phyloP scores from a whole-genome alignment of 257 asterid genomes.

The Jasminum sambac region DNA sequence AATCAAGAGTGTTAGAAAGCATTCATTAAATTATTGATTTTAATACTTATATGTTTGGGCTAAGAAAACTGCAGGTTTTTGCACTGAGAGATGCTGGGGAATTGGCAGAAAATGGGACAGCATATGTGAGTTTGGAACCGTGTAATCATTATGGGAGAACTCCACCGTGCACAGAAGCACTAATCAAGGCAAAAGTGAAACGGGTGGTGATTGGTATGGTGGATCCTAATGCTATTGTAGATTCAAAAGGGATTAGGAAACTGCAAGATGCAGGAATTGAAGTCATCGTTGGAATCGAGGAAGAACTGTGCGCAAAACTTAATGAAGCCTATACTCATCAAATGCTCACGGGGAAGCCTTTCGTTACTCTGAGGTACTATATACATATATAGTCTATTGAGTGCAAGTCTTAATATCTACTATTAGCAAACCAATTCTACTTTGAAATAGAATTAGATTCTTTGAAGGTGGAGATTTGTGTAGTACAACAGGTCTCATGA shows the following conservation, averaged over 20 bases:
- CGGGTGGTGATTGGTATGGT: constrained; percentile 92
- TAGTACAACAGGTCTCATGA: too few species aligned
- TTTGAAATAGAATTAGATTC: neutral
- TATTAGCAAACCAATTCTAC: too few species aligned
- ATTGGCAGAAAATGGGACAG: constrained; percentile 76
- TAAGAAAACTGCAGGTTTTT: constrained; percentile 55
- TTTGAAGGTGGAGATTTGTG: neutral
- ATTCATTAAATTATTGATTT: too few species aligned
- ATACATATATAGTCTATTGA: too few species aligned
- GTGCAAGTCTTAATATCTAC: too few species aligned
- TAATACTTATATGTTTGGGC: constrained; percentile 16
- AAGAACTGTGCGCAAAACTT: constrained; percentile 72
- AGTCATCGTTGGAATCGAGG: constrained; percentile 80
- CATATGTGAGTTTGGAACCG: constrained; percentile 92
- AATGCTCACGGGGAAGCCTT: constrained; percentile 80
- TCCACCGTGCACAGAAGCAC: constrained; percentile 93
- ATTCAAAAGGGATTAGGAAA: constrained; percentile 68
- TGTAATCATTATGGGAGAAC: constrained; percentile 97
- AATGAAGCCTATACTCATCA: constrained; percentile 76
- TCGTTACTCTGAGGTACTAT: constrained; percentile 70
- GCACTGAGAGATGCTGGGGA: constrained; percentile 90
- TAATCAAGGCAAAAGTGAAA: constrained; percentile 77
- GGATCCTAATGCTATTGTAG: constrained; percentile 91
- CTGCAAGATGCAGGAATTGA: constrained; percentile 77
- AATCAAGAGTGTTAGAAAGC: too few species aligned